Conservation (phyloP, 208 protist genomes). For the Tetramitus jugosus region DNA sequence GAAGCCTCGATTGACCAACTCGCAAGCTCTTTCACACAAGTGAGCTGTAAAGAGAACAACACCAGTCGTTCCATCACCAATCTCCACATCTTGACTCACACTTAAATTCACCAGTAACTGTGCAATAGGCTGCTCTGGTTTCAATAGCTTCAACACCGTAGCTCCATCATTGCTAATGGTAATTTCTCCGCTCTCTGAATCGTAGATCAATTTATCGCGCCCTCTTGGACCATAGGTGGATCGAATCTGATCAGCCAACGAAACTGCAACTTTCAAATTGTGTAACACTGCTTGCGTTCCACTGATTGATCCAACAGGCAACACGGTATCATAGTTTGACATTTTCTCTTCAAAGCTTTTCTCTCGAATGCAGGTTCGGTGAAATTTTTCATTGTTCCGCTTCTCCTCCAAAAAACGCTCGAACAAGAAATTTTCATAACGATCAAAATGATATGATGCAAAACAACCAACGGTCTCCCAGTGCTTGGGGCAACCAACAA, state of each 20-base stretch:
- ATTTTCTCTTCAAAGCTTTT: too few relatives aligned
- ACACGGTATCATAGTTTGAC: neutral
- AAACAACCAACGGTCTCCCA: too few relatives aligned
- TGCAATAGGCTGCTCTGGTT: slow-evolving; percentile 43
- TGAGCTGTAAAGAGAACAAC: slow-evolving; percentile 97
- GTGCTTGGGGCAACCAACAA: too few relatives aligned
- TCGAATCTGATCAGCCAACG: slow-evolving; percentile 78
- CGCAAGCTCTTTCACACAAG: slow-evolving; percentile 92
- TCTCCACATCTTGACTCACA: slow-evolving; percentile 90
- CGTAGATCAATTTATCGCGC: slow-evolving; percentile 99
- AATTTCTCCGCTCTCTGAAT: slow-evolving; percentile 66
- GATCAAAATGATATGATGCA: too few relatives aligned
- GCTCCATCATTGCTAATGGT: slow-evolving; percentile 99
- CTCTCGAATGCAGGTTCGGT: too few relatives aligned
- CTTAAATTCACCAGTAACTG: slow-evolving; percentile 96
- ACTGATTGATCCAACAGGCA: neutral
- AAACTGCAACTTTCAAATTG: slow-evolving; percentile 99
- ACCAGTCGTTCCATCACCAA: slow-evolving; percentile 99
- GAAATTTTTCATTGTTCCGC: too few relatives aligned
- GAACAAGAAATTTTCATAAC: too few relatives aligned
- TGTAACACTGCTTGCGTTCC: slow-evolving; percentile 48
- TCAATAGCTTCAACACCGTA: slow-evolving; percentile 98
- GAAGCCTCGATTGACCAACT: slow-evolving; percentile 97
- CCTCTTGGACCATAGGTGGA: slow-evolving; percentile 94
- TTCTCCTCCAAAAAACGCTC: too few relatives aligned